Evolutionary conservation across 371 early-diverging fungal species (phyloP), one percentile per base, ranked within the genome.

Genomic region (Funneliformis caledonium): DNA sequence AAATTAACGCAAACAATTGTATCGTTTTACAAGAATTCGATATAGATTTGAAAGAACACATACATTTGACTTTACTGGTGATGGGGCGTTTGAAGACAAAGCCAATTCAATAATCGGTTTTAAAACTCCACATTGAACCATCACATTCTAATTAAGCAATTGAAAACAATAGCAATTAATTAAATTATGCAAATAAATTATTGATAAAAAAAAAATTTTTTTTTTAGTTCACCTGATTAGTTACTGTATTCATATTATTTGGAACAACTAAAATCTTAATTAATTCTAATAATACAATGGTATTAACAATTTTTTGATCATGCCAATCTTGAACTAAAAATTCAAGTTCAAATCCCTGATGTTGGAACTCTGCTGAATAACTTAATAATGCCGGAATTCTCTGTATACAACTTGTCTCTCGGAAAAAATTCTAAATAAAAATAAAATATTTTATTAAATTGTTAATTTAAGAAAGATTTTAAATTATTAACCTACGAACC

Each of bases 371-470:
- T 43, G 26, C 37, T 11, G 61, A 31, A 80, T 87, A 91, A 12
- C 89, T 90, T 11, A 95, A 86, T 56, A 95, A 80, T 2, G 88
- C 88, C 2, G 94, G 94, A 22, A 97, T 93, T 52, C 92, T 91
- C 78, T 96, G 94, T 76, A 97, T 95, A 81, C 97, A 96, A 73
- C 95, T 94, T 37, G 96, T 94, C 86, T 98, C 99, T 43, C 98
- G 94, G 85, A 98, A 98, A 81, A 95, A 94, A 81, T 94, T 96
- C 93, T 94, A 80, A 4, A 2, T 43, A 47, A 70, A 22, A 52
- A 81, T 52, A 61, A 64, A 65, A 16, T 6, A 48, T 31, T 26
- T 47, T 22, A 48, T 1, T 45, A 70, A 70, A 52, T 5, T 52
- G 16, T 14, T 2, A 12, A 48, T 10, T 48, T 50, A 16, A 52